These are phyloP conservation scores for Byssochlamys sp. DNA, from an alignment of 2,329 filamentous ascomycete genomes.

Conservation along the genomic window DNA sequence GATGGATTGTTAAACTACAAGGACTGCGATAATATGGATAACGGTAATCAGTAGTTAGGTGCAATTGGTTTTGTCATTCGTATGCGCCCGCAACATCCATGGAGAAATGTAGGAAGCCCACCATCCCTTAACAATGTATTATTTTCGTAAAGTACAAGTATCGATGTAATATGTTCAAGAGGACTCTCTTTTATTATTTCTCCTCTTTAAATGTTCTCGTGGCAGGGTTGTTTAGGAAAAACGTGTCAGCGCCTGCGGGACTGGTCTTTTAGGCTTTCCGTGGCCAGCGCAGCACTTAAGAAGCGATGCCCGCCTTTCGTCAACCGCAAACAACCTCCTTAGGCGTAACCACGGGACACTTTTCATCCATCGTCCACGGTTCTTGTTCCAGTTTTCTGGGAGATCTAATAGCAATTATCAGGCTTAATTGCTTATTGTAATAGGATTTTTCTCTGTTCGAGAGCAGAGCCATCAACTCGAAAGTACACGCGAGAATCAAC, in stretches of 20 bases:
- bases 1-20: background rate
- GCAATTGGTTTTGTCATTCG: background rate
- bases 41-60: background rate
- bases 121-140: background rate
- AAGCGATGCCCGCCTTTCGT: background rate
- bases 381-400: background rate
- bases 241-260: conserved; percentile 7
- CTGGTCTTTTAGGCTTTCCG: conserved; percentile 17
- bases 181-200: background rate
- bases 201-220: background rate
- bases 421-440: background rate
- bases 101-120: background rate
- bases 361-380: background rate
- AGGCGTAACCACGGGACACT: background rate
- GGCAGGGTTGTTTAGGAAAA: background rate
- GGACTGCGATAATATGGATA: background rate
- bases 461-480: background rate
- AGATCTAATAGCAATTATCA: background rate
- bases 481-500: background rate
- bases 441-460: background rate
- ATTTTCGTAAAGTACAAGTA: background rate
- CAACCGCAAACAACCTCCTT: background rate
- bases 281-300: conserved; percentile 3
- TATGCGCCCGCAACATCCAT: background rate
- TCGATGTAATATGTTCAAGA: background rate